Evolutionary conservation across 257 asterid species (phyloP), one percentile per base, ranked within the genome.

Genomic region (Agastache rugosa): DNA sequence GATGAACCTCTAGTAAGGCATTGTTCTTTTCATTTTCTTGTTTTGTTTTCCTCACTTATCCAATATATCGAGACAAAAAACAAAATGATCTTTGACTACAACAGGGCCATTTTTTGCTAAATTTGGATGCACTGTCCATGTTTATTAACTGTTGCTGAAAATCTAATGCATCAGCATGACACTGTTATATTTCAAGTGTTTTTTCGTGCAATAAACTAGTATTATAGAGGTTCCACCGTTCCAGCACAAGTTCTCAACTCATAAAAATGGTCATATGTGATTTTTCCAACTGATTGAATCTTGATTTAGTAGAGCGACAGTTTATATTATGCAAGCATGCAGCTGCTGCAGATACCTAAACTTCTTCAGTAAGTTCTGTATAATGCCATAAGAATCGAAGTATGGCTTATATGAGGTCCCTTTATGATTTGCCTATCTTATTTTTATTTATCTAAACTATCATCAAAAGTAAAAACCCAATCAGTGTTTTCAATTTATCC

Each of bases 241-340:
- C 45, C 47, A 45, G 65, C 72, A 63, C 54, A 75, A 55, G 79
- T 55, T 54, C 8, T 70, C 31, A 37, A 22, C 67, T 23, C 29
- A 50, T 25, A 31, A n/a, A 29, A 20, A 4, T 23, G 41, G 22
- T 62, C 23, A 3, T 0, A 7, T 12, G 10, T 12, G n/a, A 29
- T 17, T 25, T 65, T 44, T 44, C 47, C 65, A 73, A 63, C 37
- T 48, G 67, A 60, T 27, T 66, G 37, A 55, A 63, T 63, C 54
- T 65, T 69, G 48, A 67, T 54, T n/a, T 25, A 56, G 20, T 19
- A 19, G 35, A 45, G 22, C 45, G 45, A 64, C 51, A 60, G 12
- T 27, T 70, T 47, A 63, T 25, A 4, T 19, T 15, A 25, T 25
- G 29, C 29, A 3, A 25, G 29, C 2, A n/a, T 29, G 15, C 34